Percentiles rank a stretch among this genome's conserved stretches.
Evolutionary conservation across 2,329 filamentous ascomycete genomes (phyloP).

Genomic region (Pseudomassariella vexata): DNA sequence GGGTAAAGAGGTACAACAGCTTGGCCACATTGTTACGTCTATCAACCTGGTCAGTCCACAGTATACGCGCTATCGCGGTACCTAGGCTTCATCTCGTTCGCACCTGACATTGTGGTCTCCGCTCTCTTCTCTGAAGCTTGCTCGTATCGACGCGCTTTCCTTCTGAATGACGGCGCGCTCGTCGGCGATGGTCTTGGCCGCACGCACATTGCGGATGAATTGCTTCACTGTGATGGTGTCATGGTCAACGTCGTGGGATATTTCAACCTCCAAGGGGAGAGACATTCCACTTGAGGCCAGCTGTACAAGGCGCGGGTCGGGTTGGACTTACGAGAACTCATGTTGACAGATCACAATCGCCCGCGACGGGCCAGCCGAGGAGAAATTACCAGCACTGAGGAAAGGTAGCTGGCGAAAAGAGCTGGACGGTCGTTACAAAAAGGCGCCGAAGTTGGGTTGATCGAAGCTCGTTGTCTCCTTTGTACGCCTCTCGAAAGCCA

Average conservation of each 20-base stretch:
- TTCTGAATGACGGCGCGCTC: constrained; percentile 98
- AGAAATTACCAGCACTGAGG: too few species aligned
- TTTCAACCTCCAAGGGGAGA: too few species aligned
- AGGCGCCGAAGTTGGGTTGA: too few species aligned
- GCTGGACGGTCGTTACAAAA: too few species aligned
- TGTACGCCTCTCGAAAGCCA: too few species aligned
- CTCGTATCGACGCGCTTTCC: constrained; percentile 94
- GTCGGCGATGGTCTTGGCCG: constrained; percentile 97
- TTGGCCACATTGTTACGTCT: constrained; percentile 99
- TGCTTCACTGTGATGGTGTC: constrained; percentile 92
- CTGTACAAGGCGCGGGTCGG: neutral
- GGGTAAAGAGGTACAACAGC: constrained; percentile 93
- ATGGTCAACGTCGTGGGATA: constrained; percentile 3
- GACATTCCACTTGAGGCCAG: too few species aligned
- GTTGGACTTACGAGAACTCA: constrained; percentile 11
- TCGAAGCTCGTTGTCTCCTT: too few species aligned
- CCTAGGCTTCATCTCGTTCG: constrained; percentile 11
- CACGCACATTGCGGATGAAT: constrained; percentile 98
- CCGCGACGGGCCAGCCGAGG: too few species aligned
- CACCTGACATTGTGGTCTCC: constrained; percentile 87
- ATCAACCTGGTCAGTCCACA: too few species aligned
- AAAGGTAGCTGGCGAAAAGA: too few species aligned
- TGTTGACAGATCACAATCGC: constrained; percentile 7
- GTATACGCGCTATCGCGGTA: too few species aligned
- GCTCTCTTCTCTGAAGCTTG: constrained; percentile 96